Conservation (phyloP, 805 yeast species). For the Saturnispora besseyi region DNA sequence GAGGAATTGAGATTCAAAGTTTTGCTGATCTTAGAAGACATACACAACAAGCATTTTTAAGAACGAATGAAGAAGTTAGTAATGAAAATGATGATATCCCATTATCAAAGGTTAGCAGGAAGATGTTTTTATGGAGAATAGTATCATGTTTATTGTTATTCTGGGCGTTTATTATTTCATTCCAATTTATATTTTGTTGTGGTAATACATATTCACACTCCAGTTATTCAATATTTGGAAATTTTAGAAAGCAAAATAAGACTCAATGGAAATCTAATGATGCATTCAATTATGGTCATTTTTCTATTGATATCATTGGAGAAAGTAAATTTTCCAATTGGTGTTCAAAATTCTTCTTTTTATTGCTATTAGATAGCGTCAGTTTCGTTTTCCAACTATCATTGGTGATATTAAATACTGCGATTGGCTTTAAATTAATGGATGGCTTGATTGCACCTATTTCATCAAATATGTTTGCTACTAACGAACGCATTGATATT, state of each 20-base stretch:
- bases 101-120: constrained; percentile 14
- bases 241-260: neutral
- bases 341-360: constrained; percentile 21
- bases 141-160: constrained; percentile 19
- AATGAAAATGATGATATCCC: neutral
- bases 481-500: constrained; percentile 4
- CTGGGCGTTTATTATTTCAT: constrained; percentile 23
- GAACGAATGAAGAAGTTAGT: neutral
- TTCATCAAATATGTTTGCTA: neutral
- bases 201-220: constrained; percentile 6
- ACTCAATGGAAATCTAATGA: constrained; percentile 7
- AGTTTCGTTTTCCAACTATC: constrained; percentile 25
- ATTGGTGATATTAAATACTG: constrained; percentile 26
- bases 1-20: neutral
- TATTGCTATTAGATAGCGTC: constrained; percentile 27
- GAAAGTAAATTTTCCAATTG: constrained; percentile 25
- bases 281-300: constrained; percentile 30
- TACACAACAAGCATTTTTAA: neutral
- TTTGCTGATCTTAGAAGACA: constrained; percentile 1
- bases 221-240: neutral
- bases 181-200: constrained; percentile 30
- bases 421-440: constrained; percentile 22
- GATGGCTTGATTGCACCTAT: constrained; percentile 16
- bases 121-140: constrained; percentile 25
- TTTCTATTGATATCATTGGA: constrained; percentile 39